These are phyloP conservation scores for Carex kokanica DNA, from an alignment of 176 grass and related monocot species.

Conservation along the genomic window DNA sequence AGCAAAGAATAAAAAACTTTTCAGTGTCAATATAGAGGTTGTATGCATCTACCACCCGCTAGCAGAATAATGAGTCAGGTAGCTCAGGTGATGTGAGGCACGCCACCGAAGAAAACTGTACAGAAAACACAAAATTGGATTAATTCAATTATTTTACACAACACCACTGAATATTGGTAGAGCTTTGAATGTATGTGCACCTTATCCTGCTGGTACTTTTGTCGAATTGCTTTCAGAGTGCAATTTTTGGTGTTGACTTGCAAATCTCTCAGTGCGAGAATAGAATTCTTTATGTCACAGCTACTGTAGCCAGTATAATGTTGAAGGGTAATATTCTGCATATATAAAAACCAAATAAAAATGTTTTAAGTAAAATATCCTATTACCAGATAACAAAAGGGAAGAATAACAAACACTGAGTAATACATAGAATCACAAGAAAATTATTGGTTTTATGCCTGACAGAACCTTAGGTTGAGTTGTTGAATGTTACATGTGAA, in stretches of 20 bases:
- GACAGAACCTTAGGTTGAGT: background rate
- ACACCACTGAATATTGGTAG: background rate
- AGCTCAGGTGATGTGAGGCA: conserved; percentile 14
- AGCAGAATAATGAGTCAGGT: conserved; percentile 25
- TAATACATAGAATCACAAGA: background rate
- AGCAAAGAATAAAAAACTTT: background rate
- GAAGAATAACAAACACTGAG: conserved; percentile 11
- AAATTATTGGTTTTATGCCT: background rate
- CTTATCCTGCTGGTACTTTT: conserved; percentile 82
- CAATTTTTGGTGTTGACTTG: conserved; percentile 59
- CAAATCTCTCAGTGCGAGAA: conserved; percentile 49
- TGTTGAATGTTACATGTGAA: no score
- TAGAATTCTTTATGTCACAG: conserved; percentile 46
- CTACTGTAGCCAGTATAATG: conserved; percentile 75
- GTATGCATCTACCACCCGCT: conserved; percentile 12
- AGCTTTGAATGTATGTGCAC: conserved; percentile 30
- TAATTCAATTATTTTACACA: background rate
- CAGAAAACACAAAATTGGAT: background rate
- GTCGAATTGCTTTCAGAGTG: conserved; percentile 56
- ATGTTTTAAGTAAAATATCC: background rate
- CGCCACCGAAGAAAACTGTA: conserved; percentile 19
- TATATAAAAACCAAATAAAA: background rate
- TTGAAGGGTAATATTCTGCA: conserved; percentile 73
- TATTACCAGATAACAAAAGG: background rate
- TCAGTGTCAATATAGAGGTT: conserved; percentile 7